A percentile compares a stretch with the other conserved stretches of the same genome.
phyloP scores from a whole-genome alignment of 108 stramenopile genomes.

The Schizochytrium sp. region DNA sequence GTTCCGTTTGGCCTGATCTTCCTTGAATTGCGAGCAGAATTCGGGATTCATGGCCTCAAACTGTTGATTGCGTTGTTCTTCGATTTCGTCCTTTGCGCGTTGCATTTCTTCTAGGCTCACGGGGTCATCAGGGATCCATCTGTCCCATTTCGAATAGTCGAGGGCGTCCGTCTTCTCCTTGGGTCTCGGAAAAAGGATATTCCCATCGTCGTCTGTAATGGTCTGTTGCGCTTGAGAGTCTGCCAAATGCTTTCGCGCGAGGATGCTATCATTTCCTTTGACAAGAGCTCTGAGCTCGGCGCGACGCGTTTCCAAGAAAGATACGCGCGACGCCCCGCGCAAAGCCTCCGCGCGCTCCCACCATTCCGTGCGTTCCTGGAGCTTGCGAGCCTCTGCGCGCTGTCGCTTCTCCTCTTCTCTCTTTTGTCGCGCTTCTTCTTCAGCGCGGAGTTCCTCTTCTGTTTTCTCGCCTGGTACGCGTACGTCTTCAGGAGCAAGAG shows the following conservation, averaged over 20 bases:
- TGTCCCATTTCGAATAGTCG: conserved; percentile 30
- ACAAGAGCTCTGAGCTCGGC: neutral
- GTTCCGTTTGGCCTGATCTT: conserved; percentile 15
- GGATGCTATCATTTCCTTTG: neutral
- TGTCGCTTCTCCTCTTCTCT: neutral
- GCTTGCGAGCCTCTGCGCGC: neutral
- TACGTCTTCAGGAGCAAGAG: conserved; percentile 1
- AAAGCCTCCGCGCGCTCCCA: neutral
- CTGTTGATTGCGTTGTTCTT: conserved; percentile 4
- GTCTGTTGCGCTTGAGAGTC: neutral
- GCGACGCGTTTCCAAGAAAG: neutral
- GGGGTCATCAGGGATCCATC: conserved; percentile 24
- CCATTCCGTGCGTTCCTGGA: neutral
- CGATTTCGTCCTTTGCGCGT: neutral
- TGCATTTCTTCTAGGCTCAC: conserved; percentile 15
- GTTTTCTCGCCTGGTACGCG: conserved; percentile 18
- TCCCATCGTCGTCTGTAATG: conserved; percentile 21
- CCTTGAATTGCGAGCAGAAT: conserved; percentile 21
- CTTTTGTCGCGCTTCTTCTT: neutral
- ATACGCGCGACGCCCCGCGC: neutral
- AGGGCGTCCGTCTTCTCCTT: neutral
- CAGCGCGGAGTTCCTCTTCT: conserved; percentile 14
- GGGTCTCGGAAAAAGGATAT: neutral
- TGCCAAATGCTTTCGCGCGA: neutral
- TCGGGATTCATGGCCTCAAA: conserved; percentile 28